phyloP scores from a whole-genome alignment of 2,329 filamentous ascomycete genomes.

The Monilinia vaccinii-corymbosi region DNA sequence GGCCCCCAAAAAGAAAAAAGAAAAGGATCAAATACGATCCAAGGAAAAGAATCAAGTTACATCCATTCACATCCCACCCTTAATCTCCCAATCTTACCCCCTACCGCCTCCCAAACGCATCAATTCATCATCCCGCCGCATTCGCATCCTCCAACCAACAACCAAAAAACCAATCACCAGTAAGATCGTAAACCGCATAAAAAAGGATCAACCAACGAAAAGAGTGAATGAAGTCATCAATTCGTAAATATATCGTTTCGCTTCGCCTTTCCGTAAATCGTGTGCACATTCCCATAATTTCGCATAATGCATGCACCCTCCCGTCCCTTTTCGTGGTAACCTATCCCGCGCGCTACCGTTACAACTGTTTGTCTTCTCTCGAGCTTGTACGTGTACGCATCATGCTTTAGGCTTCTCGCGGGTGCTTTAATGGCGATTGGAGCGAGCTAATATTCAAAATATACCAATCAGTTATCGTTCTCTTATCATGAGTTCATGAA shows the following conservation, averaged over 20 bases:
- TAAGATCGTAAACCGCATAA: neutral
- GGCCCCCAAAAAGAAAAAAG: neutral
- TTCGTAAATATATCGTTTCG: neutral
- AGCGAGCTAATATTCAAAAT: constrained; percentile 10
- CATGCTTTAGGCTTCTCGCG: neutral
- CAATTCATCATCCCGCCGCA: neutral
- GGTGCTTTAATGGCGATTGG: neutral
- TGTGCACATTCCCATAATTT: neutral
- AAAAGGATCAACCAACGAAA: neutral
- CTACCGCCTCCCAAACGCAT: neutral
- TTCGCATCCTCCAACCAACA: neutral
- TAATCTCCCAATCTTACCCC: neutral
- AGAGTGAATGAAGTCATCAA: neutral
- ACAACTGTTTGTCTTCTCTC: neutral
- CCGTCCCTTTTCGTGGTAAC: neutral
- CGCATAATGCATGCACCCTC: neutral
- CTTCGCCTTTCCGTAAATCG: neutral
- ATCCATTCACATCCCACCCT: neutral
- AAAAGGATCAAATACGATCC: neutral
- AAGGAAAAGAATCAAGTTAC: neutral
- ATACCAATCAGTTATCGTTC: constrained; percentile 27
- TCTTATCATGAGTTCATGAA: constrained; percentile 15
- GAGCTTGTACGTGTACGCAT: neutral
- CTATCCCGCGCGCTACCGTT: neutral
- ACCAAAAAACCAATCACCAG: neutral